Evolutionary conservation across 257 asterid genomes (phyloP).

Genomic region (Galeopsis tetrahit): DNA sequence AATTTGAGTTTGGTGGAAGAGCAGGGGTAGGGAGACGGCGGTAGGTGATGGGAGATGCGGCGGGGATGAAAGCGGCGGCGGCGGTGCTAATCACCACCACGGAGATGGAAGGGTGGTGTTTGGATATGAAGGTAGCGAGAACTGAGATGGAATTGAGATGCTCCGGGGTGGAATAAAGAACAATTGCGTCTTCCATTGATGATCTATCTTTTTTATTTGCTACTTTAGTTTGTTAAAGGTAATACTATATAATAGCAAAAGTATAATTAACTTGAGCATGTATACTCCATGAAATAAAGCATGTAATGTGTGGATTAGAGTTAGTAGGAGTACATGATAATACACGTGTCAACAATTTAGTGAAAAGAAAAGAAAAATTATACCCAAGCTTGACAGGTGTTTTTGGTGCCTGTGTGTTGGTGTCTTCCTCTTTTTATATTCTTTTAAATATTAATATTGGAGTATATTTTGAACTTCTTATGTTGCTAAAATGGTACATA

Average conservation of each 20-base stretch:
- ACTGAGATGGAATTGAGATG: not conserved
- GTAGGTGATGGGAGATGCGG: slow-evolving; percentile 6
- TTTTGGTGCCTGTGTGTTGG: too few species aligned
- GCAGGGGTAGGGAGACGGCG: slow-evolving; percentile 16
- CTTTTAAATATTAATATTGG: too few species aligned
- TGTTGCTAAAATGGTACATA: too few species aligned
- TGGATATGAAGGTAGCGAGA: not conserved
- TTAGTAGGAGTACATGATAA: not conserved
- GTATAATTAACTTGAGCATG: too few species aligned
- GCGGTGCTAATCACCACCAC: slow-evolving; percentile 12
- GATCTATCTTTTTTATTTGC: not conserved
- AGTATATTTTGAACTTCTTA: too few species aligned
- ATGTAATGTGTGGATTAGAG: not conserved
- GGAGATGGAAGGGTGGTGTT: slow-evolving; percentile 3
- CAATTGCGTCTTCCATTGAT: slow-evolving; percentile 1
- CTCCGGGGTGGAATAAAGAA: slow-evolving; percentile 1
- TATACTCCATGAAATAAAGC: not conserved
- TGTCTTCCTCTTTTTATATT: too few species aligned
- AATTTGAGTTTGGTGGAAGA: not conserved
- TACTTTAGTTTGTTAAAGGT: not conserved
- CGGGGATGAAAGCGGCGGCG: not conserved
- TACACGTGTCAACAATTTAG: too few species aligned
- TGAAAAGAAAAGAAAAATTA: too few species aligned
- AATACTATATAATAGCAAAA: too few species aligned
- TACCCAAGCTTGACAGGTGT: too few species aligned